These are phyloP conservation scores for Tylopilus sp. DNA, from an alignment of 768 basidiomycete species.

Conservation along the genomic window DNA sequence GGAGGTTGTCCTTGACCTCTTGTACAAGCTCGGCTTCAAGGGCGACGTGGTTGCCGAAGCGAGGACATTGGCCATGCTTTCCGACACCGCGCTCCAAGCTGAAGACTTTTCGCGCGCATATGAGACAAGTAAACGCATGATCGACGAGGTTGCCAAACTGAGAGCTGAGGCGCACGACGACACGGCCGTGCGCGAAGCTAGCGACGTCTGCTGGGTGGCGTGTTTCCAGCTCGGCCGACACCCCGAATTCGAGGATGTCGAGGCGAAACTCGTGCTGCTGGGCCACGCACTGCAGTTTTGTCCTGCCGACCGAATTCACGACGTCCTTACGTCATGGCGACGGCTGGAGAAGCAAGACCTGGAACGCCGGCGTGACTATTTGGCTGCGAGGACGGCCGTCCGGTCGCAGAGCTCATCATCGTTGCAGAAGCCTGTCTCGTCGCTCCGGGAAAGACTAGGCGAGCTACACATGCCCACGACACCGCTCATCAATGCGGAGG, in stretches of 20 bases:
- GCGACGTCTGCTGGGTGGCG: conserved; percentile 85
- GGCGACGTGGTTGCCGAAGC: conserved; percentile 73
- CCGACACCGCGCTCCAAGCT: conserved; percentile 77
- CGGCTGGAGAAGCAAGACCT: conserved; percentile 67
- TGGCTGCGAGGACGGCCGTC: conserved; percentile 24
- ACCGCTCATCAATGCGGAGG: conserved; percentile 66
- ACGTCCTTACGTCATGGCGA: conserved; percentile 77
- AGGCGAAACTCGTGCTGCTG: conserved; percentile 65
- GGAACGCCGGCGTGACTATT: conserved; percentile 43
- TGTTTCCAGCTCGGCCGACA: conserved; percentile 87
- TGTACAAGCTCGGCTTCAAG: conserved; percentile 80
- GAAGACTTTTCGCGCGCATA: conserved; percentile 78
- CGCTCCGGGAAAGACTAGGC: conserved; percentile 60
- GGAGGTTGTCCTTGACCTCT: conserved; percentile 87
- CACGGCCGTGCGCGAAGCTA: conserved; percentile 50
- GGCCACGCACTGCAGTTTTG: conserved; percentile 85
- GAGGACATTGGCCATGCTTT: conserved; percentile 85
- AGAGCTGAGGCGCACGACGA: conserved; percentile 39
- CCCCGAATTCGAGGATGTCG: conserved; percentile 65
- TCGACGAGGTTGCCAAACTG: conserved; percentile 54
- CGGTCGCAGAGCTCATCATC: conserved; percentile 17
- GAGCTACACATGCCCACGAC: conserved; percentile 67
- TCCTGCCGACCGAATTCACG: conserved; percentile 73
- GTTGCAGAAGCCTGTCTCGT: conserved; percentile 40
- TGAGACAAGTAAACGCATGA: conserved; percentile 70